Evolutionary conservation across 768 basidiomycete genomes (phyloP).

Genomic region (Nevesoporus exiguus): DNA sequence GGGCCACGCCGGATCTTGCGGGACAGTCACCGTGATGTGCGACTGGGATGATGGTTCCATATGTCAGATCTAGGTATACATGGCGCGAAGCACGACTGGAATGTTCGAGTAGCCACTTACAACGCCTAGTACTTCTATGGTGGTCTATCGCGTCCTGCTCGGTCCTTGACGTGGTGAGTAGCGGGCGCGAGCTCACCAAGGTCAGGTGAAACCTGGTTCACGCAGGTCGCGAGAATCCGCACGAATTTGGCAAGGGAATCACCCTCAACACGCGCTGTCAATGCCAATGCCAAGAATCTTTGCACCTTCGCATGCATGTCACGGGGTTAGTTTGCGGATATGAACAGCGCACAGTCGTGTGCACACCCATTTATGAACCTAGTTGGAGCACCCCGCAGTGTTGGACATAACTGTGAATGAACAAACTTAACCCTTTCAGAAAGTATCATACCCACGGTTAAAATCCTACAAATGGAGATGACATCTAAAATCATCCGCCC

Average conservation of each 20-base stretch:
- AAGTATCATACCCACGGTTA: neutral
- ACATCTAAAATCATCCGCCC: neutral
- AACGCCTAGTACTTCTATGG: neutral
- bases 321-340: slow-evolving; percentile 4
- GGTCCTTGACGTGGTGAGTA: neutral
- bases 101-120: neutral
- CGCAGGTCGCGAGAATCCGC: neutral
- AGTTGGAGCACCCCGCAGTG: neutral
- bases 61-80: neutral
- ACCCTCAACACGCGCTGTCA: slow-evolving; percentile 4
- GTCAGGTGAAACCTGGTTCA: neutral
- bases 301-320: neutral
- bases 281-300: neutral
- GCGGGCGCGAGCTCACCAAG: neutral
- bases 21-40: neutral
- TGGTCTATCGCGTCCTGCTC: neutral
- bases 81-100: neutral
- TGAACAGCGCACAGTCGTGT: neutral
- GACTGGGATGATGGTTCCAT: neutral
- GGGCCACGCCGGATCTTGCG: neutral
- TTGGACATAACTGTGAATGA: neutral
- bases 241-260: neutral
- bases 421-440: neutral
- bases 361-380: neutral
- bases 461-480: neutral